These are phyloP conservation scores for Coccomyxa sp. DNA, from an alignment of 139 green algal species.

Conservation along the genomic window DNA sequence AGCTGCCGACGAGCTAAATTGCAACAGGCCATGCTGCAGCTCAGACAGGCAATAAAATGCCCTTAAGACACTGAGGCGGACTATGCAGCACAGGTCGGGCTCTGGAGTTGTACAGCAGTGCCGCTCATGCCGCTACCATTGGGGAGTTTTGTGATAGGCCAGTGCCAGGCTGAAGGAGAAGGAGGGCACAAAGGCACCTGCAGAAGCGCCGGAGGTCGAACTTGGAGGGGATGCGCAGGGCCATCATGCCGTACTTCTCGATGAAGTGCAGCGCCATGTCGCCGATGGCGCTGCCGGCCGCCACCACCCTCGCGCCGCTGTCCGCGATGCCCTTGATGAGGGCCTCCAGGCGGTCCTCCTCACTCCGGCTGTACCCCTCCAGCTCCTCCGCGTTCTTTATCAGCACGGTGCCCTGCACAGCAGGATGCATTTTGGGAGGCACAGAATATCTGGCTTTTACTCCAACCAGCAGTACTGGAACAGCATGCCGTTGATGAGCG, in stretches of 20 bases:
- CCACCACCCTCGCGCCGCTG: constrained; percentile 70
- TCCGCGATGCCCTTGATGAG: constrained; percentile 82
- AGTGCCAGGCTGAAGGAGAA: too few species aligned
- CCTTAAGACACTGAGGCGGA: background rate
- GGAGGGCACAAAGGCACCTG: too few species aligned
- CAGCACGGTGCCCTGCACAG: constrained; percentile 90
- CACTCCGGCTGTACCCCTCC: constrained; percentile 80
- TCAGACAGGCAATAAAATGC: background rate
- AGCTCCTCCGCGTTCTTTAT: constrained; percentile 93
- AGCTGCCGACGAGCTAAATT: too few species aligned
- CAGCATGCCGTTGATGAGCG: constrained; percentile 85
- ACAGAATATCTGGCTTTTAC: too few species aligned
- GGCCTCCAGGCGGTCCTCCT: constrained; percentile 90
- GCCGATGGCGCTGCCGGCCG: constrained; percentile 76
- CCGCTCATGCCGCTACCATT: too few species aligned
- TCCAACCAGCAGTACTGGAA: too few species aligned
- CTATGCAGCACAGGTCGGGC: too few species aligned
- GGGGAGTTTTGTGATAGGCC: too few species aligned
- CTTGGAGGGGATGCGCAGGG: constrained; percentile 86
- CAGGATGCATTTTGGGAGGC: too few species aligned
- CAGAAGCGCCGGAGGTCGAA: constrained; percentile 94
- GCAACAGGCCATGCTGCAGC: background rate
- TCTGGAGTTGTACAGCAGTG: too few species aligned
- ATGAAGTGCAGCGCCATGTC: constrained; percentile 99
- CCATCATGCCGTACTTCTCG: constrained; percentile 87